phyloP scores from a whole-genome alignment of 805 yeast genomes.

The Suhomyces vadensis region DNA sequence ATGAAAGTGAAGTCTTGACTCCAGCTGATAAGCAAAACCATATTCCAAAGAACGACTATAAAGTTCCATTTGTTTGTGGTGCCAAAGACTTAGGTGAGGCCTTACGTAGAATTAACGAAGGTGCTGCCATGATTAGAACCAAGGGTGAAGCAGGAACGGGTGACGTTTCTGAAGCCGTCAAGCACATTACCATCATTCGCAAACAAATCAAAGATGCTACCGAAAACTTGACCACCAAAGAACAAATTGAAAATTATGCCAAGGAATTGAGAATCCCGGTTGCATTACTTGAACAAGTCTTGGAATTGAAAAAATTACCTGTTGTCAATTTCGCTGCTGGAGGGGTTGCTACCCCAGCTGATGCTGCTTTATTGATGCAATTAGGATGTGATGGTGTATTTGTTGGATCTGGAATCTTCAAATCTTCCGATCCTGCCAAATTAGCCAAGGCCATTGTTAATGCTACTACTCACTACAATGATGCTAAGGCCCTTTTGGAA shows the following conservation, averaged over 20 bases:
- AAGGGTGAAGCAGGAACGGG: conserved; percentile 93
- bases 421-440: conserved; percentile 68
- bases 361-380: conserved; percentile 83
- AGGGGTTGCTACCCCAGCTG: conserved; percentile 86
- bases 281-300: conserved; percentile 49
- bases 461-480: conserved; percentile 71
- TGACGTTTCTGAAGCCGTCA: conserved; percentile 79
- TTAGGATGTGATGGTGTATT: conserved; percentile 78
- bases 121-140: conserved; percentile 85
- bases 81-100: conserved; percentile 83
- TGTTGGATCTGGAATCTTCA: conserved; percentile 79
- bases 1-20: conserved; percentile 81
- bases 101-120: conserved; percentile 72
- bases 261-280: conserved; percentile 59
- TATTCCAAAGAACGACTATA: conserved; percentile 58
- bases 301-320: conserved; percentile 57
- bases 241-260: conserved; percentile 53
- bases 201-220: conserved; percentile 52
- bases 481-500: conserved; percentile 59
- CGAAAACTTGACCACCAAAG: conserved; percentile 36
- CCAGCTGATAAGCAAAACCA: conserved; percentile 75
- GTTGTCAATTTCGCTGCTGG: conserved; percentile 89
- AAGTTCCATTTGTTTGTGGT: conserved; percentile 82
- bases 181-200: conserved; percentile 64
- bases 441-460: conserved; percentile 78